Evolutionary conservation across 768 basidiomycete genomes (phyloP).

Genomic region (Hypsizygus marmoreus): DNA sequence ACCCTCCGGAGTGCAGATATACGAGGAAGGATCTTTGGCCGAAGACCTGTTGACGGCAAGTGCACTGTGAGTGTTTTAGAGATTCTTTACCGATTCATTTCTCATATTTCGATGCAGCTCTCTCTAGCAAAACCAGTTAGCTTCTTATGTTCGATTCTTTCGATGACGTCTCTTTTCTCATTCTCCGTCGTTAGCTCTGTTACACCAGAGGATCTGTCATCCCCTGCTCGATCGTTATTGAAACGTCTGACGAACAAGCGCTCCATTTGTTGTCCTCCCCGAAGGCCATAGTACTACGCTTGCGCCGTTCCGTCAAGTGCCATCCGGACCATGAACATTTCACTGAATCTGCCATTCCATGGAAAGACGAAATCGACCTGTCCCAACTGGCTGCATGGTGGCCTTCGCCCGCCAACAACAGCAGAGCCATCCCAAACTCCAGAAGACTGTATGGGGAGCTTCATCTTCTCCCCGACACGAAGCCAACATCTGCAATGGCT

Average conservation of each 20-base stretch:
- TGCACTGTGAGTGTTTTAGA: conserved; percentile 32
- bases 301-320: conserved; percentile 29
- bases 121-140: conserved; percentile 42
- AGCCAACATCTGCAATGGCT: conserved; percentile 38
- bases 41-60: conserved; percentile 28
- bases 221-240: conserved; percentile 34
- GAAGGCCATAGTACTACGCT: conserved; percentile 31
- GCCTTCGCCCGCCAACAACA: conserved; percentile 21
- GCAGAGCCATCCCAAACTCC: conserved; percentile 8
- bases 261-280: conserved; percentile 37
- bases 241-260: conserved; percentile 33
- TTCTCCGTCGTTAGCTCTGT: conserved; percentile 29
- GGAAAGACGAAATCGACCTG: conserved; percentile 29
- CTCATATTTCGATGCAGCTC: conserved; percentile 26
- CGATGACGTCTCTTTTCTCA: not conserved
- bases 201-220: conserved; percentile 45
- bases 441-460: conserved; percentile 37
- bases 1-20: conserved; percentile 25
- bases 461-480: conserved; percentile 34
- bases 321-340: conserved; percentile 10
- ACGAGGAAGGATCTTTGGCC: conserved; percentile 29
- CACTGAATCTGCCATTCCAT: conserved; percentile 5
- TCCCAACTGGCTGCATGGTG: conserved; percentile 36
- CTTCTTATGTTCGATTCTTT: conserved; percentile 1
- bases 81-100: not conserved